phyloP scores from a whole-genome alignment of 768 basidiomycete genomes.

The Podaxis sp. region DNA sequence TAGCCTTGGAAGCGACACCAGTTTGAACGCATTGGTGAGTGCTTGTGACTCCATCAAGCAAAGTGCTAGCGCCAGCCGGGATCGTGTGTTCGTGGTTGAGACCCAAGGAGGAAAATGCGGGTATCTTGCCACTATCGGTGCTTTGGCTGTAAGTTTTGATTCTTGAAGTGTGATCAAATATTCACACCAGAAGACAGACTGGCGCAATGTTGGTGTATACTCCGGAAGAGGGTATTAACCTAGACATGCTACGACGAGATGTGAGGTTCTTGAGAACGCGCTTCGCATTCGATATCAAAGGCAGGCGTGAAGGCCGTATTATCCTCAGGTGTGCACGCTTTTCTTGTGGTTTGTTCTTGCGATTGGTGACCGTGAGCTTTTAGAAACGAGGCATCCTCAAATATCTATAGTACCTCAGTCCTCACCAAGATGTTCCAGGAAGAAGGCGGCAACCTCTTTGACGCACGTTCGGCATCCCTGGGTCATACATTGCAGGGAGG shows the following conservation, averaged over 20 bases:
- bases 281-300: slow-evolving; percentile 81
- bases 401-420: slow-evolving; percentile 86
- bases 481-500: slow-evolving; percentile 98
- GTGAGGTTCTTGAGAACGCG: slow-evolving; percentile 85
- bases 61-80: slow-evolving; percentile 92
- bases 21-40: slow-evolving; percentile 93
- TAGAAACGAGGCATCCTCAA: slow-evolving; percentile 84
- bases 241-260: slow-evolving; percentile 78
- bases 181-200: slow-evolving; percentile 40
- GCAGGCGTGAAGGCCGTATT: slow-evolving; percentile 88
- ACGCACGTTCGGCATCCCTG: slow-evolving; percentile 91
- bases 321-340: slow-evolving; percentile 69
- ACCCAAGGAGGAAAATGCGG: slow-evolving; percentile 97
- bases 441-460: slow-evolving; percentile 89
- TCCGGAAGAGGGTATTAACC: slow-evolving; percentile 83
- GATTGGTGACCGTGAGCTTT: background rate
- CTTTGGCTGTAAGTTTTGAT: slow-evolving; percentile 71
- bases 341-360: too few species aligned
- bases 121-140: slow-evolving; percentile 93
- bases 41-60: slow-evolving; percentile 99
- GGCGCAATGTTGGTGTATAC: slow-evolving; percentile 94
- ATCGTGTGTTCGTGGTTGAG: slow-evolving; percentile 96
- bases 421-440: slow-evolving; percentile 93
- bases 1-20: slow-evolving; percentile 95
- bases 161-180: background rate